These are phyloP conservation scores for Dryas octopetala DNA, from an alignment of 306 rosid genomes.

Conservation along the genomic window DNA sequence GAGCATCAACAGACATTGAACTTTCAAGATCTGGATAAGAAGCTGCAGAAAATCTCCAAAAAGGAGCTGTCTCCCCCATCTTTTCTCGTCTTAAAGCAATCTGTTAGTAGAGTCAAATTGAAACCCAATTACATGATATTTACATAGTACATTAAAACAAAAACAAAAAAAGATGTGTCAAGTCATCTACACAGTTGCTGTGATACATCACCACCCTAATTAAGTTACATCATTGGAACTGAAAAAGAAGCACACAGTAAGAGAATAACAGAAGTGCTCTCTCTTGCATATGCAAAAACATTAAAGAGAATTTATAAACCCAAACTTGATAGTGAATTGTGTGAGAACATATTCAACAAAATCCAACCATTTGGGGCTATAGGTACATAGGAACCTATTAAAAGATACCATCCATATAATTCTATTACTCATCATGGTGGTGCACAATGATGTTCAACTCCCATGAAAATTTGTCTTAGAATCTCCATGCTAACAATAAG, in stretches of 20 bases:
- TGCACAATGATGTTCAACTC: too few species aligned
- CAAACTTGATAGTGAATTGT: too few species aligned
- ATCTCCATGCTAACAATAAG: too few species aligned
- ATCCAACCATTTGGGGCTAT: too few species aligned
- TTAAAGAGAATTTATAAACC: too few species aligned
- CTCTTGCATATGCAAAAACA: not conserved
- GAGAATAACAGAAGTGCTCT: not conserved
- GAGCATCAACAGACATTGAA: conserved; percentile 20
- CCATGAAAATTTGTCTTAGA: too few species aligned
- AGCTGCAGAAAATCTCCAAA: conserved; percentile 59
- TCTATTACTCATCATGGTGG: too few species aligned
- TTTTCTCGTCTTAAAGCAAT: conserved; percentile 60
- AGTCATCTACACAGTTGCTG: not conserved
- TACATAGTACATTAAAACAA: not conserved
- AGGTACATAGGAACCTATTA: too few species aligned
- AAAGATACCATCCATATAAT: too few species aligned
- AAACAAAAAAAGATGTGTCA: not conserved
- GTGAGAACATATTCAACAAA: too few species aligned
- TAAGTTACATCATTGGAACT: not conserved
- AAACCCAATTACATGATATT: conserved; percentile 5
- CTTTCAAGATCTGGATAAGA: conserved; percentile 63
- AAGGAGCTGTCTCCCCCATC: conserved; percentile 64
- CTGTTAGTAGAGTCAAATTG: conserved; percentile 26
- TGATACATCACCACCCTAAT: not conserved
- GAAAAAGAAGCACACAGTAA: not conserved